Percentiles rank a stretch among this genome's conserved stretches.
phyloP scores from a whole-genome alignment of 805 yeast genomes.

The Ogataea pilisensis region DNA sequence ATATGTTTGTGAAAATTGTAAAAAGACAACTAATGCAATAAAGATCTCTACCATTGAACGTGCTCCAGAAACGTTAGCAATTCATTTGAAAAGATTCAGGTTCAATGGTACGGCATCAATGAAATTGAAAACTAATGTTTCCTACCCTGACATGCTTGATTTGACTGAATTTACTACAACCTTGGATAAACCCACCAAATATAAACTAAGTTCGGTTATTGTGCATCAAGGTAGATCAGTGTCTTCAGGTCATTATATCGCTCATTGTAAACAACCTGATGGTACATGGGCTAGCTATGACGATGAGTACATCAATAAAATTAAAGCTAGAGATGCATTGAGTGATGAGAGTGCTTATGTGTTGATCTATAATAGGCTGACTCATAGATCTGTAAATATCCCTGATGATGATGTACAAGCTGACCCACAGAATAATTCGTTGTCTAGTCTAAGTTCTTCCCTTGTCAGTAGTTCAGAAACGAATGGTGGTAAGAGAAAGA shows the following conservation, averaged over 20 bases:
- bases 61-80: slow-evolving; percentile 83
- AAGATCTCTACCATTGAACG: slow-evolving; percentile 70
- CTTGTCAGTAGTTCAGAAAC: too few species aligned
- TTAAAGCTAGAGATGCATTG: slow-evolving; percentile 68
- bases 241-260: slow-evolving; percentile 88
- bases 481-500: too few species aligned
- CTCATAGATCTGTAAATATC: slow-evolving; percentile 41
- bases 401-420: not conserved
- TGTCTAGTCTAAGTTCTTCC: too few species aligned
- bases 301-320: slow-evolving; percentile 79
- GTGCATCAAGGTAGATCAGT: slow-evolving; percentile 94
- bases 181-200: slow-evolving; percentile 45
- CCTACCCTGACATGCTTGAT: slow-evolving; percentile 75
- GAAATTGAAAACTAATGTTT: slow-evolving; percentile 83
- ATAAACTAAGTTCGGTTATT: slow-evolving; percentile 76
- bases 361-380: slow-evolving; percentile 73
- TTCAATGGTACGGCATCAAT: slow-evolving; percentile 73
- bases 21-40: slow-evolving; percentile 68
- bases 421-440: not conserved
- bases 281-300: slow-evolving; percentile 92
- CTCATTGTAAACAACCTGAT: slow-evolving; percentile 89
- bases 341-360: slow-evolving; percentile 89
- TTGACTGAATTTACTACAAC: slow-evolving; percentile 56
- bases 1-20: slow-evolving; percentile 85
- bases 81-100: slow-evolving; percentile 88